Conservation (phyloP, 768 basidiomycete genomes). For the Boletus coccyginus region DNA sequence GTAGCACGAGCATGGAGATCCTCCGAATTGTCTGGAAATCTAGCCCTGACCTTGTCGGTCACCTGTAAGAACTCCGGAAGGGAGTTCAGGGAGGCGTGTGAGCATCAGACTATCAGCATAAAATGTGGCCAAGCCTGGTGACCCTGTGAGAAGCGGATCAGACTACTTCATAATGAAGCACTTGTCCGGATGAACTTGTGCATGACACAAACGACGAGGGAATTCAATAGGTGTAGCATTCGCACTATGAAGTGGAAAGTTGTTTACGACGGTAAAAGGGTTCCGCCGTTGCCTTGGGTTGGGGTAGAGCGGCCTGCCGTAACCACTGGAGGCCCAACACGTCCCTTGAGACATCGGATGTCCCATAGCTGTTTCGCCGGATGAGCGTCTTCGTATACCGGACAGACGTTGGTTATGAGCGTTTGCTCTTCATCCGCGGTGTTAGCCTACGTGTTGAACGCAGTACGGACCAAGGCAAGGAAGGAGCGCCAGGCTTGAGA, state of each 20-base stretch:
- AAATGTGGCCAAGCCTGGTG: slow-evolving; percentile 13
- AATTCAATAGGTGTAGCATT: slow-evolving; percentile 13
- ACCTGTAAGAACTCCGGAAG: slow-evolving; percentile 56
- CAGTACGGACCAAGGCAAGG: neutral
- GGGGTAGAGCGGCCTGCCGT: neutral
- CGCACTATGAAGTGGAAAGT: neutral
- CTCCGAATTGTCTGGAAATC: slow-evolving; percentile 40
- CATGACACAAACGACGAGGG: slow-evolving; percentile 48
- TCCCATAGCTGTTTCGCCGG: slow-evolving; percentile 31
- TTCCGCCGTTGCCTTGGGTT: slow-evolving; percentile 23
- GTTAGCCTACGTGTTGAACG: neutral
- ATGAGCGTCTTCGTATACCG: slow-evolving; percentile 28
- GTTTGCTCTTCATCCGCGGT: slow-evolving; percentile 3
- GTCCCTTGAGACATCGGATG: slow-evolving; percentile 30
- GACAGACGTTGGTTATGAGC: slow-evolving; percentile 28
- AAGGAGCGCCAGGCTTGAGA: no score
- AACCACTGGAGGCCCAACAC: neutral
- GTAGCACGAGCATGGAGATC: slow-evolving; percentile 53
- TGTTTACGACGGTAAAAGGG: slow-evolving; percentile 34
- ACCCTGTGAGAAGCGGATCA: slow-evolving; percentile 52
- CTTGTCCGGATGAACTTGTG: slow-evolving; percentile 68
- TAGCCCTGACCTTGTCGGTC: slow-evolving; percentile 50
- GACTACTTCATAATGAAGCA: slow-evolving; percentile 62
- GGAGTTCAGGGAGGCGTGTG: slow-evolving; percentile 34
- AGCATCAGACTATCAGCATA: neutral